Conservation (phyloP, 352 stramenopile species). For the Phytophthora chlamydospora region DNA sequence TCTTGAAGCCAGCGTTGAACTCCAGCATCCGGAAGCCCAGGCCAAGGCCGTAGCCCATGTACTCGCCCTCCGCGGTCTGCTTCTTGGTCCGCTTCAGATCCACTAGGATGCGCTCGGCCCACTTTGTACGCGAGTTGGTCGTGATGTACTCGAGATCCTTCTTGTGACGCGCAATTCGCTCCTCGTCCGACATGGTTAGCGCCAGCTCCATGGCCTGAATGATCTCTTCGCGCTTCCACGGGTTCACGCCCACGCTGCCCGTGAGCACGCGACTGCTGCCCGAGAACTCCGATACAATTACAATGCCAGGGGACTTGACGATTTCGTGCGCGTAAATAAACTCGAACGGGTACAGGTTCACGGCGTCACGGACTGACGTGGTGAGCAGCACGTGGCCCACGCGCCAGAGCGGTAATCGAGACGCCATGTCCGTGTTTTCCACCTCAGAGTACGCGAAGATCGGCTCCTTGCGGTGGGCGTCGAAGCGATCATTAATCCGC, state of each 20-base stretch:
- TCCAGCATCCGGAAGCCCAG: slow-evolving; percentile 96
- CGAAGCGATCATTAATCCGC: slow-evolving; percentile 77
- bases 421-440: slow-evolving; percentile 83
- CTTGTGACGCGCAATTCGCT: slow-evolving; percentile 71
- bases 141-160: slow-evolving; percentile 94
- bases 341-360: slow-evolving; percentile 89
- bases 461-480: slow-evolving; percentile 44
- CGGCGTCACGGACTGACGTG: slow-evolving; percentile 79
- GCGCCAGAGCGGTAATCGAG: slow-evolving; percentile 74
- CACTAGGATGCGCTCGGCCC: slow-evolving; percentile 96
- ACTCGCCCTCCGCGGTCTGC: slow-evolving; percentile 87
- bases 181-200: slow-evolving; percentile 74
- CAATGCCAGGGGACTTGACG: slow-evolving; percentile 80
- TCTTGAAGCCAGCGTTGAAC: slow-evolving; percentile 96
- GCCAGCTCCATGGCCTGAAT: slow-evolving; percentile 68
- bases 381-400: slow-evolving; percentile 76
- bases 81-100: slow-evolving; percentile 97
- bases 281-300: slow-evolving; percentile 98
- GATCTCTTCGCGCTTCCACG: slow-evolving; percentile 95
- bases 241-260: slow-evolving; percentile 97
- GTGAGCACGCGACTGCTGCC: slow-evolving; percentile 96
- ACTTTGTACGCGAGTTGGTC: slow-evolving; percentile 95
- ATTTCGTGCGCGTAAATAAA: slow-evolving; percentile 88
- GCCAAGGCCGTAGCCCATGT: slow-evolving; percentile 94
- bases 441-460: slow-evolving; percentile 76